Evolutionary conservation across 2,329 filamentous ascomycete genomes (phyloP).

Genomic region (Mycosphaerella sp.): DNA sequence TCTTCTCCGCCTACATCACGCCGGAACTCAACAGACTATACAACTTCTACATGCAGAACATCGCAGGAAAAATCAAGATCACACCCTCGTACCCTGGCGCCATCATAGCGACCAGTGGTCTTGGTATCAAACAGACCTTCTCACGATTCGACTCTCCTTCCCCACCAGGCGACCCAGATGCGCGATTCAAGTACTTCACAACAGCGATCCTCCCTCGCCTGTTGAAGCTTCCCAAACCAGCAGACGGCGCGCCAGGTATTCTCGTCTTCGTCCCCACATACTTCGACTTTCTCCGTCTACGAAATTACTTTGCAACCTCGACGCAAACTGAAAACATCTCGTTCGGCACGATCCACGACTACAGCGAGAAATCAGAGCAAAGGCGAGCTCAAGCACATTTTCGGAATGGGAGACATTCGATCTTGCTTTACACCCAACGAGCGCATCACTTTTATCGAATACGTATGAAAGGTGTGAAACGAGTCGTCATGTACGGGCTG

Average conservation of each 20-base stretch:
- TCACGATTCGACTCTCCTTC: conserved; percentile 70
- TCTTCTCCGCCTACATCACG: conserved; percentile 75
- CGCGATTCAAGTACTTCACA: conserved; percentile 85
- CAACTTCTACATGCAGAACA: conserved; percentile 69
- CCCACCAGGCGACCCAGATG: conserved; percentile 71
- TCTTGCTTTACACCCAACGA: conserved; percentile 86
- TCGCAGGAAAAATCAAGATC: conserved; percentile 70
- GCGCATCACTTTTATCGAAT: conserved; percentile 97
- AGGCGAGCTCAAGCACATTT: conserved; percentile 84
- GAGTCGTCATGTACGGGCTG: conserved; percentile 81
- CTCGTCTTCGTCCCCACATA: conserved; percentile 89
- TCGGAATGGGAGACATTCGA: conserved; percentile 68
- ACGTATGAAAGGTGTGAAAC: conserved; percentile 69
- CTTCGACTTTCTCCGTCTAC: conserved; percentile 86
- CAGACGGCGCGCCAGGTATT: conserved; percentile 53
- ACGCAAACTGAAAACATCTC: conserved; percentile 50
- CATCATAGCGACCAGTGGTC: conserved; percentile 45
- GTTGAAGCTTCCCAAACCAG: conserved; percentile 59
- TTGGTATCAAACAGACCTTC: conserved; percentile 79
- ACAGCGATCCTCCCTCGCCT: conserved; percentile 72
- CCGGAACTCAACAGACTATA: conserved; percentile 80
- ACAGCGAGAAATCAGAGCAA: conserved; percentile 70
- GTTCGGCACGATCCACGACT: conserved; percentile 85
- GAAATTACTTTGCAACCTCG: conserved; percentile 82
- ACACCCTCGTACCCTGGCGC: conserved; percentile 61